A percentile compares a stretch with the other conserved stretches of the same genome.
Conservation (phyloP, 2,329 filamentous ascomycete species). For the Leptographium procerum region DNA sequence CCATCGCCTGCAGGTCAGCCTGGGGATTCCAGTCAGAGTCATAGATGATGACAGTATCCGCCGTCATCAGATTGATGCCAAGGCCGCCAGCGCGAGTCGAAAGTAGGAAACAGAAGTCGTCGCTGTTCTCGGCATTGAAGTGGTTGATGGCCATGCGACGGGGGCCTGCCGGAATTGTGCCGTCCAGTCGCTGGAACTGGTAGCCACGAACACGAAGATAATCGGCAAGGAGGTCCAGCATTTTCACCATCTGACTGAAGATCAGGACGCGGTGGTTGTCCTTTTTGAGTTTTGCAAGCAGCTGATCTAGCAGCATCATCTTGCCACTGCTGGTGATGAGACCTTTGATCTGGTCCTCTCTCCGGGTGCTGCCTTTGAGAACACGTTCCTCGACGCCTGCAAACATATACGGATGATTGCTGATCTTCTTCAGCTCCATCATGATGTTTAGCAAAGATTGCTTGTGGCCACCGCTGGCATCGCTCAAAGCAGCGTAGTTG, state of each 20-base stretch:
- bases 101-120: slow-evolving; percentile 91
- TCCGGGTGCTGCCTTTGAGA: slow-evolving; percentile 63
- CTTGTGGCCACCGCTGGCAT: slow-evolving; percentile 82
- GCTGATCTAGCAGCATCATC: slow-evolving; percentile 96
- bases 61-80: slow-evolving; percentile 98
- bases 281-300: slow-evolving; percentile 85
- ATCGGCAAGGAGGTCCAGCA: slow-evolving; percentile 91
- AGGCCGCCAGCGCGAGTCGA: slow-evolving; percentile 92
- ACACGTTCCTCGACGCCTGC: slow-evolving; percentile 86
- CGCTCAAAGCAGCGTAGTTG: slow-evolving; percentile 89
- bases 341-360: slow-evolving; percentile 84
- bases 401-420: slow-evolving; percentile 98
- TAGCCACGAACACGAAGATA: slow-evolving; percentile 91
- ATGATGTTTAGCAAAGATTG: slow-evolving; percentile 95
- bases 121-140: slow-evolving; percentile 93
- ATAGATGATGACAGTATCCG: slow-evolving; percentile 94
- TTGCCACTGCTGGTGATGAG: slow-evolving; percentile 96
- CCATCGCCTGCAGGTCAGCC: slow-evolving; percentile 96
- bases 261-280: slow-evolving; percentile 94
- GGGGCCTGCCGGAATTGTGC: slow-evolving; percentile 80
- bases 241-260: slow-evolving; percentile 99
- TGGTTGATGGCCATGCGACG: slow-evolving; percentile 93
- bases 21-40: slow-evolving; percentile 99
- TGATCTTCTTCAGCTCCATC: slow-evolving; percentile 99
- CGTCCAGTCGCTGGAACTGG: slow-evolving; percentile 87